Evolutionary conservation across 192 early-diverging fungal genomes (phyloP).

Genomic region (Diversispora eburnea): DNA sequence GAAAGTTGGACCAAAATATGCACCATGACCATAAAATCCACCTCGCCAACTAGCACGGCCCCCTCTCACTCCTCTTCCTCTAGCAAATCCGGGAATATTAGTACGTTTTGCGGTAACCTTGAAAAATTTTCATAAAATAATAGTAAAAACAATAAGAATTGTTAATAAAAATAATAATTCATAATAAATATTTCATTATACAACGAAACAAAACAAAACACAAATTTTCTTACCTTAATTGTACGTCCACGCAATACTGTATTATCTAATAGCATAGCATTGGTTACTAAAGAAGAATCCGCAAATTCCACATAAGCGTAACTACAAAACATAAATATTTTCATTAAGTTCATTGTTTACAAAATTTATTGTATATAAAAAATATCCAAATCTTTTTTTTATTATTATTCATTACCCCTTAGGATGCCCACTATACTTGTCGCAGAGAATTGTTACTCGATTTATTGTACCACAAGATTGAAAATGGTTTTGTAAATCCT

Average conservation of each 20-base stretch:
- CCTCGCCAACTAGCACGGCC: slow-evolving; percentile 70
- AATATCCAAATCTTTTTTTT: neutral
- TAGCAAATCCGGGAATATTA: slow-evolving; percentile 84
- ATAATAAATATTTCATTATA: neutral
- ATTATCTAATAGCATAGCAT: slow-evolving; percentile 85
- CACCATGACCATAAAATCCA: slow-evolving; percentile 49
- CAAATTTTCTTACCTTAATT: slow-evolving; percentile 59
- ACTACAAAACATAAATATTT: slow-evolving; percentile 26
- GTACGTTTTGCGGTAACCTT: slow-evolving; percentile 89
- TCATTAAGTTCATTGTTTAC: slow-evolving; percentile 32
- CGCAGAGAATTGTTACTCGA: slow-evolving; percentile 91
- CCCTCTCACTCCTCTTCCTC: slow-evolving; percentile 71
- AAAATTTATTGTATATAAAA: slow-evolving; percentile 26
- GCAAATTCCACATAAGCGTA: slow-evolving; percentile 98
- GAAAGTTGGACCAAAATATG: slow-evolving; percentile 33
- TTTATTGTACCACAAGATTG: slow-evolving; percentile 95
- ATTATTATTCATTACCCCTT: slow-evolving; percentile 75
- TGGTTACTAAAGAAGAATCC: slow-evolving; percentile 69
- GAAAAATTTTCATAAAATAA: slow-evolving; percentile 9
- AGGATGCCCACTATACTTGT: slow-evolving; percentile 89
- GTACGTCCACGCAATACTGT: slow-evolving; percentile 83
- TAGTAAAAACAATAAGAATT: neutral
- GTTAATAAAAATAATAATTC: neutral
- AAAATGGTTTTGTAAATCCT: slow-evolving; percentile 93
- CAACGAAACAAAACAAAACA: no score